These are phyloP conservation scores for Melanogaster broomeanus DNA, from an alignment of 768 basidiomycete genomes.

Conservation along the genomic window DNA sequence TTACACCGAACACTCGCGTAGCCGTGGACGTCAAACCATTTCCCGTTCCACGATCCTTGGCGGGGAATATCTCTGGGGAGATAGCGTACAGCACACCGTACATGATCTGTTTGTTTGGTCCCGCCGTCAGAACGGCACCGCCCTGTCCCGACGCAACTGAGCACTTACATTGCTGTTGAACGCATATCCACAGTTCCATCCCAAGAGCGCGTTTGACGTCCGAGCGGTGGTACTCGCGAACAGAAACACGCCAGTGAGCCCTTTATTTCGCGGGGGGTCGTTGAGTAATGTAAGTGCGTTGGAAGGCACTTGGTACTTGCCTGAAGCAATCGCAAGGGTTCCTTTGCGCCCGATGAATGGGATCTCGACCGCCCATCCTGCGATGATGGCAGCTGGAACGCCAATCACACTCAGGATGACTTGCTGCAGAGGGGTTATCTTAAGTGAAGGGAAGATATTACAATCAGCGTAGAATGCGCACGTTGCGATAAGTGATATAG, in stretches of 20 bases:
- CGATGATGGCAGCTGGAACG: conserved; percentile 70
- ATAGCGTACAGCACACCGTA: conserved; percentile 74
- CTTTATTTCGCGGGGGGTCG: conserved; percentile 49
- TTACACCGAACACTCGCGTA: conserved; percentile 65
- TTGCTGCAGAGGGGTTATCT: conserved; percentile 44
- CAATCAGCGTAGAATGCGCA: conserved; percentile 21
- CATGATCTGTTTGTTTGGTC: conserved; percentile 51
- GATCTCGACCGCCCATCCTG: conserved; percentile 70
- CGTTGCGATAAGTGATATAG: conserved; percentile 74
- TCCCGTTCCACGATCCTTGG: conserved; percentile 73
- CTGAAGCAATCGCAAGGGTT: conserved; percentile 62
- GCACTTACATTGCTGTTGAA: conserved; percentile 57
- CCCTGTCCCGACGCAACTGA: background rate
- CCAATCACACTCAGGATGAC: conserved; percentile 69
- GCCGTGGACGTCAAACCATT: conserved; percentile 64
- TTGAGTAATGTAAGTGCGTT: conserved; percentile 39
- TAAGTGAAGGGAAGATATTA: background rate
- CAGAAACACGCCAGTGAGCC: conserved; percentile 74
- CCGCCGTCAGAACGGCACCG: background rate
- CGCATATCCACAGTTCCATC: conserved; percentile 80
- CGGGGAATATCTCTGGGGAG: conserved; percentile 70
- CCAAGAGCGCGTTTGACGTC: conserved; percentile 65
- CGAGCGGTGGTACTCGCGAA: conserved; percentile 75
- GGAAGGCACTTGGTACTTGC: conserved; percentile 40
- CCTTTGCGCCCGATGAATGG: conserved; percentile 66